Evolutionary conservation across 2,329 filamentous ascomycete genomes (phyloP), one percentile per base, ranked within the genome.

Genomic region (Elsinoe australis): DNA sequence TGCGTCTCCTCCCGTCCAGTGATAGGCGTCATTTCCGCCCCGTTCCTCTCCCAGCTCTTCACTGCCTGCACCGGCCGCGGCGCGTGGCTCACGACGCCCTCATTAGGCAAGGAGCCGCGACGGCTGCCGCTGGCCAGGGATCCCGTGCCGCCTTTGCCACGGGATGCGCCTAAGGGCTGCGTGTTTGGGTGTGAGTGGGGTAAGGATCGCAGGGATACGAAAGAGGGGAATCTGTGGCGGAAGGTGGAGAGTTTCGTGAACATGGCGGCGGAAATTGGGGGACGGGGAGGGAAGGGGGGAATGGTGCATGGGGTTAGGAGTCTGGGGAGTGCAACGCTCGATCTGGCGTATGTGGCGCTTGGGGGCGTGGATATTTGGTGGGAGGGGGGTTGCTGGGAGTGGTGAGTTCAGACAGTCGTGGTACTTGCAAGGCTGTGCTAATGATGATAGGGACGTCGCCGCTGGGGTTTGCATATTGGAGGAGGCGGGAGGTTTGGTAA

Each of bases 321-420:
- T 61, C 61, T 88, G 50, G 83, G 83, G 18, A 76, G 82, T 58
- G 84, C 84, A 6, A 85, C 84, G 1, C 60, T 88, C 47, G 84
- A 87, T 62, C 64, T 88, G 41, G 83, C 83, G 0, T 88, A 87
- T 61, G 78, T 79, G 7, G 84, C 85, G 9, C 84, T 84, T 74
- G 84, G 84, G 0, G 71, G 79, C 0, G 81, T 87, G 55, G 84
- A 88, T 64, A 85, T 87, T 8, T 87, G 84, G 83, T 88, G 83
- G 83, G 83, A 88, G 60, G 84, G 83, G 2, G 62, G 55, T 0
- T 87, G 83, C 58, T 87, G 83, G 83, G 85, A 87, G 64, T 88
- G 84, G 80, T 81, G 57, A 54, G 72, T 62, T 33, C 19, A 7
- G 26, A 10, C n/a, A n/a, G 34, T 17, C 9, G 6, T 41, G 5